These are phyloP conservation scores for Malus orientalis DNA, from an alignment of 306 rosid species.

Conservation along the genomic window DNA sequence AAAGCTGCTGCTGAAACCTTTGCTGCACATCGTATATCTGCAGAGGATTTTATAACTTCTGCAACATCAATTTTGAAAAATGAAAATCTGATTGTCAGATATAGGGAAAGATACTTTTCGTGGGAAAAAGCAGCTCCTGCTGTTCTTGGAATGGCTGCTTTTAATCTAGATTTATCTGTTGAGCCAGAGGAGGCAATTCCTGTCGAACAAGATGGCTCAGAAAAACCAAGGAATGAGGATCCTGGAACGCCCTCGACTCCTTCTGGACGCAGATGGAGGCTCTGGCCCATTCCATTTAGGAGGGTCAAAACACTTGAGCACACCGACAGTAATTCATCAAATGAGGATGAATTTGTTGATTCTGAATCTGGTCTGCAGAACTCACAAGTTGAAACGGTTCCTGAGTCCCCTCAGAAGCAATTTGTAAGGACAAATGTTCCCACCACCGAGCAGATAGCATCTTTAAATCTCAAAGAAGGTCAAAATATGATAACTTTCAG, in stretches of 20 bases:
- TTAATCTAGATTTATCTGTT: conserved; percentile 58
- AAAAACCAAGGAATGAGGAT: conserved; percentile 39
- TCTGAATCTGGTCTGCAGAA: conserved; percentile 55
- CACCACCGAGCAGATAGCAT: conserved; percentile 87
- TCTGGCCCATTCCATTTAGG: conserved; percentile 87
- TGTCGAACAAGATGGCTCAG: conserved; percentile 54
- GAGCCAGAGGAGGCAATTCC: conserved; percentile 64
- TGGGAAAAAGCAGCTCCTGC: conserved; percentile 92
- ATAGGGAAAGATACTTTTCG: conserved; percentile 53
- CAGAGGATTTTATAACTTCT: conserved; percentile 50
- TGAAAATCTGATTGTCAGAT: conserved; percentile 60
- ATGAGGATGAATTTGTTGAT: conserved; percentile 83
- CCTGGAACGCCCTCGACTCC: conserved; percentile 34
- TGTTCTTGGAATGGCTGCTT: conserved; percentile 69
- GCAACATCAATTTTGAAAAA: conserved; percentile 57
- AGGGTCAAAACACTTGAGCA: conserved; percentile 83
- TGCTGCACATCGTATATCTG: conserved; percentile 50
- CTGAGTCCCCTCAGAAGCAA: conserved; percentile 58
- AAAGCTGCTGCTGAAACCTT: conserved; percentile 69
- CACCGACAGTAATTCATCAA: conserved; percentile 47
- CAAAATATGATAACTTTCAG: conserved; percentile 86
- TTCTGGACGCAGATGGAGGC: conserved; percentile 80
- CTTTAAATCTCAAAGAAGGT: conserved; percentile 91
- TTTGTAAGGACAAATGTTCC: conserved; percentile 87
- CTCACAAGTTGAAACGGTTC: conserved; percentile 32